Percentiles rank a stretch among this genome's conserved stretches.
Conservation (phyloP, 2,329 filamentous ascomycete genomes). For the Colletotrichum sp. region DNA sequence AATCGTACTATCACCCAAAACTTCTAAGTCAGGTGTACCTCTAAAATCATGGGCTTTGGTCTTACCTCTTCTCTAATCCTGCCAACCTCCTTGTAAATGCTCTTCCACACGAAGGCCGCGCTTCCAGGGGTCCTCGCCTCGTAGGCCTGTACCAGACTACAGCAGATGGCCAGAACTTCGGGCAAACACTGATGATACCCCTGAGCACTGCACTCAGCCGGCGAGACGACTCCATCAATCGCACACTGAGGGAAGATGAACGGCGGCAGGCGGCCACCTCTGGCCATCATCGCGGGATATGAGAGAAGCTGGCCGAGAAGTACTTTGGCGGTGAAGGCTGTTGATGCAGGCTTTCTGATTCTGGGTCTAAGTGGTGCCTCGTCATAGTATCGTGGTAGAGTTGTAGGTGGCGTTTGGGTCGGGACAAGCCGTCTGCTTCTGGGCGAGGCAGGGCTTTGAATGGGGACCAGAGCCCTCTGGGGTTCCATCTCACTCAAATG, state of each 20-base stretch:
- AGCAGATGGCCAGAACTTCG: conserved; percentile 29
- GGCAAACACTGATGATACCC: conserved; percentile 30
- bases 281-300: conserved; percentile 27
- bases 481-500: not conserved
- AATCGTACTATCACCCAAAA: not conserved
- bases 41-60: not conserved
- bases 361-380: not conserved
- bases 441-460: not conserved
- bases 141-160: conserved; percentile 27
- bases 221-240: not conserved
- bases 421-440: not conserved
- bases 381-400: not conserved
- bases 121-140: conserved; percentile 24
- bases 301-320: conserved; percentile 27
- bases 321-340: conserved; percentile 24
- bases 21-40: not conserved
- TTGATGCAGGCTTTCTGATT: not conserved
- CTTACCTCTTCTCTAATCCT: not conserved
- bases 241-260: conserved; percentile 33
- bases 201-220: conserved; percentile 16
- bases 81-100: conserved; percentile 25
- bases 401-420: not conserved
- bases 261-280: conserved; percentile 24
- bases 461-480: not conserved
- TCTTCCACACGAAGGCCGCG: conserved; percentile 26